phyloP scores from a whole-genome alignment of 2,329 filamentous ascomycete species.

The Paecilomyces sp. region DNA sequence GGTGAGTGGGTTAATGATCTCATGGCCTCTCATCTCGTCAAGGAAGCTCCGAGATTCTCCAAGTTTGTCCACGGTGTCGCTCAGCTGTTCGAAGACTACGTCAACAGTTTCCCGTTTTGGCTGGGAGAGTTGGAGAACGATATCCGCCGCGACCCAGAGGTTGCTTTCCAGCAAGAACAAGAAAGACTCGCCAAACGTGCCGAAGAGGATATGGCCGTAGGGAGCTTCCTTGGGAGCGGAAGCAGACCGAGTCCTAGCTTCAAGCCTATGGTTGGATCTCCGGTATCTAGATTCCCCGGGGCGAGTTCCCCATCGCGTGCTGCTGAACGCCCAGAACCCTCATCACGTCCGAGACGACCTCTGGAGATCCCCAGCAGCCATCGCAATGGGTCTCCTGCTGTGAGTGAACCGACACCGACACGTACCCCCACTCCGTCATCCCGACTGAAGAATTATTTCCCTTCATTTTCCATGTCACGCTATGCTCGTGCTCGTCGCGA shows the following conservation, averaged over 20 bases:
- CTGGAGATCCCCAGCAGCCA: not conserved
- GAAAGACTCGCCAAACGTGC: conserved; percentile 71
- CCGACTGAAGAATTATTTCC: conserved; percentile 50
- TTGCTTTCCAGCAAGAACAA: conserved; percentile 86
- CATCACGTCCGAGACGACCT: not conserved
- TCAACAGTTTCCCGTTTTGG: conserved; percentile 97
- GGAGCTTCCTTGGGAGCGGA: conserved; percentile 72
- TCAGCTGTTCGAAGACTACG: conserved; percentile 86
- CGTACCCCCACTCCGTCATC: not conserved
- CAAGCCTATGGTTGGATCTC: conserved; percentile 26
- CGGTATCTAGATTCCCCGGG: conserved; percentile 19
- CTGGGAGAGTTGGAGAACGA: conserved; percentile 84
- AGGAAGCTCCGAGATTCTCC: conserved; percentile 82
- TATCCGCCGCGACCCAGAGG: conserved; percentile 86
- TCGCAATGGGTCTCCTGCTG: not conserved
- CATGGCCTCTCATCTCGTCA: conserved; percentile 86
- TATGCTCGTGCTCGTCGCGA: conserved; percentile 54
- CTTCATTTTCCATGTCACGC: conserved; percentile 73
- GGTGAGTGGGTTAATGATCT: conserved; percentile 85
- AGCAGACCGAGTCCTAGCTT: conserved; percentile 28
- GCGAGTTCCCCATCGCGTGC: conserved; percentile 13
- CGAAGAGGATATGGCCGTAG: conserved; percentile 82
- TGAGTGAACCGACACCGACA: conserved; percentile 2
- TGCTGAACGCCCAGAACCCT: conserved; percentile 1
- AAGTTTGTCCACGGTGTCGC: conserved; percentile 96